Evolutionary conservation across 225 moss, liverwort and hornwort genomes (phyloP).

Genomic region (Rhytidiadelphus loreus): DNA sequence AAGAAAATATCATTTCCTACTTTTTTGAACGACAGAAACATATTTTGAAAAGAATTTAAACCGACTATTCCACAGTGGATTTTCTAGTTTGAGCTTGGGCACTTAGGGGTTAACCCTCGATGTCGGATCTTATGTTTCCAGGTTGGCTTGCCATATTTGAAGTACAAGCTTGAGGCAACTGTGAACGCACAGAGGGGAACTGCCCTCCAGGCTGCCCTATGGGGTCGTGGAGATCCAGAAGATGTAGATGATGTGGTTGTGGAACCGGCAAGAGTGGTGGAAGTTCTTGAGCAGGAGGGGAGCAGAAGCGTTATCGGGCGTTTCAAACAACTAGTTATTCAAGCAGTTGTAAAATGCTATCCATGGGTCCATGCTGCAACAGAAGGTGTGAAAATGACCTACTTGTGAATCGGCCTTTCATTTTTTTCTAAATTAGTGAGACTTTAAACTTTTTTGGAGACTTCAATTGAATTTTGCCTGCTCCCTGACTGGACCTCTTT

Average conservation of each 20-base stretch:
- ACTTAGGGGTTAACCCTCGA: not conserved
- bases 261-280: constrained; percentile 31
- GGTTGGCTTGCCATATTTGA: constrained; percentile 88
- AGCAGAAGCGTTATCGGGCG: constrained; percentile 7
- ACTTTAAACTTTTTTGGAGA: not conserved
- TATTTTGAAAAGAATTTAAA: not conserved
- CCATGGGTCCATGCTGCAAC: constrained; percentile 85
- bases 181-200: constrained; percentile 67
- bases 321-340: constrained; percentile 22
- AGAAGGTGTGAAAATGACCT: constrained; percentile 49
- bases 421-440: not conserved
- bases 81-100: not conserved
- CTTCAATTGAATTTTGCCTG: not conserved
- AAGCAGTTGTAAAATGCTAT: constrained; percentile 52
- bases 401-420: not conserved
- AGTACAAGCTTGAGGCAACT: constrained; percentile 77
- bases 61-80: not conserved
- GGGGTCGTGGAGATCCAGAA: constrained; percentile 75
- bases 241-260: constrained; percentile 35
- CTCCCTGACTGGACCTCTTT: not conserved
- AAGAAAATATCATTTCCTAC: not conserved
- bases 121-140: constrained; percentile 2
- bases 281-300: constrained; percentile 8
- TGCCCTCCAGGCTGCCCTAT: constrained; percentile 81
- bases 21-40: not conserved